A percentile compares a stretch with the other conserved stretches of the same genome.
Conservation (phyloP, 306 rosid genomes). For the Prinsepia uniflora region DNA sequence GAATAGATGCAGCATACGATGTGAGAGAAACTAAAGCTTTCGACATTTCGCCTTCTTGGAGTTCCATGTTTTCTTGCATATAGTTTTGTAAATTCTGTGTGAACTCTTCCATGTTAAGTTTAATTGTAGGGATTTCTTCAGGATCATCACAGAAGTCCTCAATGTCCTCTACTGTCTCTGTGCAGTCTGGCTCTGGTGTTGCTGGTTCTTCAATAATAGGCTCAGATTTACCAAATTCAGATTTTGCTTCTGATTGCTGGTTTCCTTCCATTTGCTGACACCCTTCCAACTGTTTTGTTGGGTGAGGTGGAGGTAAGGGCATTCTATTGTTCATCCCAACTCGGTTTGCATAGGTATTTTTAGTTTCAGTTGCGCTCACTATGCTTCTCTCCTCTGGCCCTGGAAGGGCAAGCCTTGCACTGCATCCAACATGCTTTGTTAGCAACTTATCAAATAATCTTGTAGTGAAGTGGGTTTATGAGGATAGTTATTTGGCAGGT, state of each 20-base stretch:
- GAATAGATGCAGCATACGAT: slow-evolving; percentile 79
- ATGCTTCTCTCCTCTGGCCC: slow-evolving; percentile 79
- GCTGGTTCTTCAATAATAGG: slow-evolving; percentile 98
- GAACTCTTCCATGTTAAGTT: slow-evolving; percentile 75
- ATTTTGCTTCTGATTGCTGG: slow-evolving; percentile 34
- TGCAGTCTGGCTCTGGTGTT: slow-evolving; percentile 79
- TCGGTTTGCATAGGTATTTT: slow-evolving; percentile 35
- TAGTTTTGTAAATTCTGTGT: slow-evolving; percentile 72
- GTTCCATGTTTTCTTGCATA: slow-evolving; percentile 84
- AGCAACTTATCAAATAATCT: slow-evolving; percentile 32
- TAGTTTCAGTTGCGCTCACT: slow-evolving; percentile 48
- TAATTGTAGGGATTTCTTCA: slow-evolving; percentile 78
- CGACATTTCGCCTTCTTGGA: slow-evolving; percentile 84
- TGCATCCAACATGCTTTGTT: slow-evolving; percentile 42
- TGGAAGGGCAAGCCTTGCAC: slow-evolving; percentile 97
- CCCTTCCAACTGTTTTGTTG: slow-evolving; percentile 40
- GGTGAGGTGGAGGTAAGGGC: slow-evolving; percentile 55
- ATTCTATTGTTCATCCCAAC: slow-evolving; percentile 32
- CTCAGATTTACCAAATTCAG: slow-evolving; percentile 42
- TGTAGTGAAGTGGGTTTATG: slow-evolving; percentile 7
- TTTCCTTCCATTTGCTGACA: slow-evolving; percentile 40
- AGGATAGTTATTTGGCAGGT: slow-evolving; percentile 8
- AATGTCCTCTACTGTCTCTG: slow-evolving; percentile 49
- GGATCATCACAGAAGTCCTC: slow-evolving; percentile 74
- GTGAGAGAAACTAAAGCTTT: slow-evolving; percentile 79